Evolutionary conservation across 257 asterid species (phyloP), one percentile per base, ranked within the genome.

Genomic region (Nicotiana paniculata): DNA sequence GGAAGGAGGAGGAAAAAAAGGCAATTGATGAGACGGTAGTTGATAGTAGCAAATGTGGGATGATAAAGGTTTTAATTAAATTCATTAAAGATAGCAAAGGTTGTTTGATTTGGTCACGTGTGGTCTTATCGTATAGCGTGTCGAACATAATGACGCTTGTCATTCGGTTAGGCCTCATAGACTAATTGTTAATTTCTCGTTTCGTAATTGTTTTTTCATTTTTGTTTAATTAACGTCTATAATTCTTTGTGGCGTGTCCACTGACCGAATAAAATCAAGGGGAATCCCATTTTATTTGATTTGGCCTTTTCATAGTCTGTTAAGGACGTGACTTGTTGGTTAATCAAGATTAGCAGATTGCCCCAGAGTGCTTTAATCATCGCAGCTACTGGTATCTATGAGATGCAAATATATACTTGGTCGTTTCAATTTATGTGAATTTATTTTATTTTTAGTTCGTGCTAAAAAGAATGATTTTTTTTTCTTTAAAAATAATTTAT

Each of bases 31-130:
- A 66, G 6, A 15, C 8, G 74, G 74, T 68, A 24, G 67, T 72
- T 72, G 78, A 72, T 46, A 39, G 37, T 72, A 21, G 21, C 37
- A 69, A 39, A 10, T 69, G 18, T n/a, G 15, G 21, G 59, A 43
- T 24, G 6, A 74, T 74, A 46, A 48, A 46, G 79, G 24, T 74
- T 72, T 43, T 24, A 46, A 46, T 46, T 46, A 48, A 74, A 12
- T 1, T 48, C 24, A 46, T 43, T 15, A 39, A 21, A 21, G 37
- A 72, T 30, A 72, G 39, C 39, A 46, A 53, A 48, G 12, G 6
- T 74, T 46, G 37, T 74, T 74, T 74, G 62, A 48, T 74, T 74
- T 74, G 62, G 62, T 24, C 79, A 48, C 79, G 61, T 74, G 79
- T 74, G 39, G 59, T 43, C 35, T 21, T 43, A 21, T 70, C 21